Conservation (phyloP, 345 rosid species). For the Murraya paniculata region DNA sequence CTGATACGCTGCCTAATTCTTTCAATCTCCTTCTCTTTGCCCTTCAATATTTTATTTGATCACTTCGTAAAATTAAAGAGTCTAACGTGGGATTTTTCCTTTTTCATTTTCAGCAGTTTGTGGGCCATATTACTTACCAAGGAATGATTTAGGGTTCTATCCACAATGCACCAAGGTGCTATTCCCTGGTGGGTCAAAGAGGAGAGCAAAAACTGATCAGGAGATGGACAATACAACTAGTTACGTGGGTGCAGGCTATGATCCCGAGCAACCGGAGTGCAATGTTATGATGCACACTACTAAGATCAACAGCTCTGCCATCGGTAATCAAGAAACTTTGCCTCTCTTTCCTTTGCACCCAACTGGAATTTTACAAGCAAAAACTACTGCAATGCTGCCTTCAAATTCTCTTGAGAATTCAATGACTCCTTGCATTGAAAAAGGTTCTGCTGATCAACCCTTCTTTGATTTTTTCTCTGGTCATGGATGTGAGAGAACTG, state of each 20-base stretch:
- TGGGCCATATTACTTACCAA: conserved; percentile 37
- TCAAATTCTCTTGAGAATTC: conserved; percentile 13
- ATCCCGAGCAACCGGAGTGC: conserved; percentile 2
- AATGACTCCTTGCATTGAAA: background rate
- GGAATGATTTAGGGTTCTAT: conserved; percentile 37
- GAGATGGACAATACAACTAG: conserved; percentile 13
- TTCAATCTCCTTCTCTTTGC: background rate
- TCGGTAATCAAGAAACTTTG: conserved; percentile 33
- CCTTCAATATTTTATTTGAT: background rate
- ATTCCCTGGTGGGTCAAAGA: conserved; percentile 30
- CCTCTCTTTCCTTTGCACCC: conserved; percentile 61
- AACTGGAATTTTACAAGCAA: conserved; percentile 32
- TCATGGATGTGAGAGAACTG: background rate
- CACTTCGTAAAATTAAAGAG: background rate
- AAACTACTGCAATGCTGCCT: background rate
- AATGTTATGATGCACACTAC: background rate
- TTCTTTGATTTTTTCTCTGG: conserved; percentile 45
- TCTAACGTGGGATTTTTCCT: background rate
- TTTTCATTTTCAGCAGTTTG: conserved; percentile 29
- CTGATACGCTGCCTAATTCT: background rate
- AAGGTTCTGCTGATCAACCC: conserved; percentile 17
- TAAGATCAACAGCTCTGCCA: background rate
- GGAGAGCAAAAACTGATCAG: conserved; percentile 20
- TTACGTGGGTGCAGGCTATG: background rate
- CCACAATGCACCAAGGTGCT: conserved; percentile 32